These are phyloP conservation scores for Hypocreales sp. DNA, from an alignment of 2,329 filamentous ascomycete genomes.

Conservation along the genomic window DNA sequence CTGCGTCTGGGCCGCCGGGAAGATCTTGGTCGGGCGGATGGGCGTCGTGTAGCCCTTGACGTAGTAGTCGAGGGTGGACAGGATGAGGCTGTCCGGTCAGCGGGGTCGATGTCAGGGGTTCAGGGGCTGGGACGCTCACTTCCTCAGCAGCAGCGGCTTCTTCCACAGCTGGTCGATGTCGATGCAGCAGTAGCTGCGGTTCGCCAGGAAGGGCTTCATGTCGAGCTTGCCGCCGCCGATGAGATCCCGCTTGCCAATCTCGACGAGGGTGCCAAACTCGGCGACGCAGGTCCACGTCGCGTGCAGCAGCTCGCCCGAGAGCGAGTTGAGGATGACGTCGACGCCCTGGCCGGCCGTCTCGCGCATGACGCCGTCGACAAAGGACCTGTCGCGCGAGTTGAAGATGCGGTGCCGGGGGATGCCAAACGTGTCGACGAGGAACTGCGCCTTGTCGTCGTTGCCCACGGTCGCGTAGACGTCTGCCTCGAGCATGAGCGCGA, in stretches of 20 bases:
- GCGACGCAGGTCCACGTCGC: slow-evolving; percentile 19
- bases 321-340: slow-evolving; percentile 15
- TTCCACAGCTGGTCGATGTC: too few species aligned
- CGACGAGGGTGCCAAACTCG: slow-evolving; percentile 17
- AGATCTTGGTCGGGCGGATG: slow-evolving; percentile 4
- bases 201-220: slow-evolving; percentile 25
- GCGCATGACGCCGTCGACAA: slow-evolving; percentile 9
- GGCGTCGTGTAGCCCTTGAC: neutral
- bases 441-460: slow-evolving; percentile 11
- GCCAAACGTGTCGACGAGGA: slow-evolving; percentile 8
- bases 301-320: slow-evolving; percentile 13
- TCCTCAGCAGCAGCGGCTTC: too few species aligned
- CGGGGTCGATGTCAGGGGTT: too few species aligned
- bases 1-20: slow-evolving; percentile 3
- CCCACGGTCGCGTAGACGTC: slow-evolving; percentile 13
- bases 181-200: slow-evolving; percentile 14
- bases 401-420: slow-evolving; percentile 13
- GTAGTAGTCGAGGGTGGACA: neutral
- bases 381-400: slow-evolving; percentile 10
- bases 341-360: slow-evolving; percentile 12
- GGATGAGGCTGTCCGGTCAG: neutral
- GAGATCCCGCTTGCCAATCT: slow-evolving; percentile 19
- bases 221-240: slow-evolving; percentile 19
- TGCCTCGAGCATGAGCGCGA: slow-evolving; percentile 10
- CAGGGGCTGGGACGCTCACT: too few species aligned